A percentile compares a stretch with the other conserved stretches of the same genome.
Conservation (phyloP, 1,139 yeast species). For the Protomyces inundatus region DNA sequence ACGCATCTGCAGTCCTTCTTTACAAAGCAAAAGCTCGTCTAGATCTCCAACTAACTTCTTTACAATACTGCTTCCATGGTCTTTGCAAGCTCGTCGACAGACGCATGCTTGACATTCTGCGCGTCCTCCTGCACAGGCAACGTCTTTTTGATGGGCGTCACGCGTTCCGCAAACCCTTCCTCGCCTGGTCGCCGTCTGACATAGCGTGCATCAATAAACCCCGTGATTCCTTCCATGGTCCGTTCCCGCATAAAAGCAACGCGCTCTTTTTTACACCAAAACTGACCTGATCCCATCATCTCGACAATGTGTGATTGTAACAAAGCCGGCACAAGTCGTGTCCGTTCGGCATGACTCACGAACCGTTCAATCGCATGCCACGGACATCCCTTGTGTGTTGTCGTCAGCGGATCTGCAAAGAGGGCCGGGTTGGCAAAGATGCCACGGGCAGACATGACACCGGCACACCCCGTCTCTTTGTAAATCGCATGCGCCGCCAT, state of each 20-base stretch:
- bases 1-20: conserved; percentile 59
- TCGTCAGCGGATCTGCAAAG: conserved; percentile 45
- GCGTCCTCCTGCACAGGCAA: background rate
- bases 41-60: conserved; percentile 27
- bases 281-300: conserved; percentile 54
- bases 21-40: conserved; percentile 60
- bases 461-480: conserved; percentile 63
- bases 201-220: conserved; percentile 74
- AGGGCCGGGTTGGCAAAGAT: conserved; percentile 78
- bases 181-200: conserved; percentile 62
- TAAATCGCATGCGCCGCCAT: conserved; percentile 61
- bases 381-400: conserved; percentile 64
- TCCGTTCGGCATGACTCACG: conserved; percentile 70
- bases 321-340: conserved; percentile 77
- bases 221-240: conserved; percentile 59
- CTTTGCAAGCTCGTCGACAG: background rate
- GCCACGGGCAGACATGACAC: conserved; percentile 95
- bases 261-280: conserved; percentile 49
- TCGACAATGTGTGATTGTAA: conserved; percentile 83
- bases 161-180: conserved; percentile 49
- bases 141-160: background rate
- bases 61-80: background rate
- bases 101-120: background rate
- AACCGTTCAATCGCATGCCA: conserved; percentile 86
- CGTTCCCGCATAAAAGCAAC: conserved; percentile 61